Evolutionary conservation across 2,329 filamentous ascomycete genomes (phyloP).

Genomic region (Pyricularia sp.): DNA sequence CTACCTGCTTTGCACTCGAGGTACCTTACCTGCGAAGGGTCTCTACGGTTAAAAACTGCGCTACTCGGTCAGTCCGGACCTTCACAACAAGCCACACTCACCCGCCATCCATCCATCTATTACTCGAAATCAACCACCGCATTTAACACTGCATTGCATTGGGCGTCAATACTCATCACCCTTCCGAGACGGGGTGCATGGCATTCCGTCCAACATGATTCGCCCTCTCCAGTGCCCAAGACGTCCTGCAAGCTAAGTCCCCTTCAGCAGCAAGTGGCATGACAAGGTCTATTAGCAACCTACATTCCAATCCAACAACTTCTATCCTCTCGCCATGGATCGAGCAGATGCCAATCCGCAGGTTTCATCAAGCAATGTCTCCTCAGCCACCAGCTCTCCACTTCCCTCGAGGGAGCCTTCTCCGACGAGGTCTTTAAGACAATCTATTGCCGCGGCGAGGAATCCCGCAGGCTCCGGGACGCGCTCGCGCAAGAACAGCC

Average conservation of each 20-base stretch:
- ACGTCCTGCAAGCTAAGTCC: not conserved
- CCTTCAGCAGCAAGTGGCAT: not conserved
- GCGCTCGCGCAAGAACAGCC: slow-evolving; percentile 52
- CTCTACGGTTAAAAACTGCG: not conserved
- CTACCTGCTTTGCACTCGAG: not conserved
- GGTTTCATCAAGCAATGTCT: not conserved
- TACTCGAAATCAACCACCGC: not conserved
- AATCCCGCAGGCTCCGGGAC: slow-evolving; percentile 22
- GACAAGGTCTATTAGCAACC: not conserved
- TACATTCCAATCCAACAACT: not conserved
- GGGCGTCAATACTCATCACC: not conserved
- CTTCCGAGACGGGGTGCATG: not conserved
- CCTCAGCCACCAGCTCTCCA: slow-evolving; percentile 18
- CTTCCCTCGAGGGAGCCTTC: slow-evolving; percentile 31
- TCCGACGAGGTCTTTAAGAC: slow-evolving; percentile 23
- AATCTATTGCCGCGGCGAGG: slow-evolving; percentile 17
- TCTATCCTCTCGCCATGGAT: not conserved
- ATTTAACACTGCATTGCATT: not conserved
- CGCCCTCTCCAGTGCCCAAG: not conserved
- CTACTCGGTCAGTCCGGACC: not conserved
- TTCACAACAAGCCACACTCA: not conserved
- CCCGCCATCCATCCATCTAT: not conserved
- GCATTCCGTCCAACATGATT: slow-evolving; percentile 3
- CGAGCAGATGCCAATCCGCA: not conserved
- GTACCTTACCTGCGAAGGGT: not conserved